Percentiles rank a stretch among this genome's conserved stretches.
These are phyloP conservation scores for Neotropicomus parvogracilis DNA, from an alignment of 1,284 basidiomycete genomes.

Conservation along the genomic window DNA sequence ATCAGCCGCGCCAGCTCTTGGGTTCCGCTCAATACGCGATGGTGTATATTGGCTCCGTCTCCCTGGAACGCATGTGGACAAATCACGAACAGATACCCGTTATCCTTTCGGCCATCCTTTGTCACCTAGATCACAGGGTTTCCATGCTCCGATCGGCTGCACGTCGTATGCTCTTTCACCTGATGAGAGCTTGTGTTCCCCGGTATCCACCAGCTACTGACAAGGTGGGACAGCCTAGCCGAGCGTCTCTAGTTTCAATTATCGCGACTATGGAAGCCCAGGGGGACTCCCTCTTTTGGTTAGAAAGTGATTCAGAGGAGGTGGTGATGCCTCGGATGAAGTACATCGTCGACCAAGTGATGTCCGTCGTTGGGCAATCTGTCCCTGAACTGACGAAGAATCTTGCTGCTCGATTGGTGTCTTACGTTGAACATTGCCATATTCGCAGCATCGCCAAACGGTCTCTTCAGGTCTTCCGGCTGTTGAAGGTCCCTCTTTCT, in stretches of 20 bases:
- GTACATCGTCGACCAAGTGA: conserved; percentile 60
- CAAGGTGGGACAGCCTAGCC: conserved; percentile 44
- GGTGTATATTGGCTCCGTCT: conserved; percentile 80
- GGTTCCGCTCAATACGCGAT: conserved; percentile 86
- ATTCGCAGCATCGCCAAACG: conserved; percentile 85
- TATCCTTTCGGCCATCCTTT: conserved; percentile 79
- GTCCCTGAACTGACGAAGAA: conserved; percentile 65
- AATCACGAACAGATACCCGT: conserved; percentile 66
- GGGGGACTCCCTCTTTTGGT: conserved; percentile 65
- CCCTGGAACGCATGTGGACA: conserved; percentile 78
- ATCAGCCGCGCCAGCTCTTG: conserved; percentile 64
- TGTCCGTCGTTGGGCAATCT: conserved; percentile 69
- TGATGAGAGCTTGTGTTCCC: conserved; percentile 75
- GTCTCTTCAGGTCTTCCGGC: conserved; percentile 88
- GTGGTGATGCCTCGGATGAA: conserved; percentile 67
- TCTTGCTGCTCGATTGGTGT: conserved; percentile 80
- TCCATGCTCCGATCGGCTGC: conserved; percentile 69
- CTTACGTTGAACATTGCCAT: conserved; percentile 86
- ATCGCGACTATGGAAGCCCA: conserved; percentile 59
- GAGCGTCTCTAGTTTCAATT: conserved; percentile 47
- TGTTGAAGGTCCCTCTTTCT: conserved; percentile 72
- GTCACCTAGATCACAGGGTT: conserved; percentile 79
- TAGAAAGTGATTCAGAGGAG: conserved; percentile 57
- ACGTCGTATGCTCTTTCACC: conserved; percentile 74
- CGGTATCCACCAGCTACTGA: conserved; percentile 67